Percentiles rank a stretch among this genome's conserved stretches.
Conservation (phyloP, 306 rosid species). For the Gynostemma pentaphyllum region DNA sequence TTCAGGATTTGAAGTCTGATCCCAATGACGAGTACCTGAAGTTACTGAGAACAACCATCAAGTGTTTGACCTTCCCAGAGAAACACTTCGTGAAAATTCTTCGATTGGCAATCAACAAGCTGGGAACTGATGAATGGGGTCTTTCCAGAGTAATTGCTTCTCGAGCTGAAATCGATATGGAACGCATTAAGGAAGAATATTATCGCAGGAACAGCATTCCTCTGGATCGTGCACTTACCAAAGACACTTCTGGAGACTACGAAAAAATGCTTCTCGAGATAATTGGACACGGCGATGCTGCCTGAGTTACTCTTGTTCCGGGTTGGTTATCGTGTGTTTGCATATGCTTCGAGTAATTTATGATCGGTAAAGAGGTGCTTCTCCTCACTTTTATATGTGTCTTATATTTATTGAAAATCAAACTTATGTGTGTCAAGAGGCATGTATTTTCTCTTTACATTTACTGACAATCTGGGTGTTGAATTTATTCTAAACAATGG, state of each 20-base stretch:
- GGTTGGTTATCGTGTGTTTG: too few species aligned
- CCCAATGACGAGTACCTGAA: conserved; percentile 53
- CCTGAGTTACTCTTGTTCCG: conserved; percentile 20
- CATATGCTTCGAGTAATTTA: too few species aligned
- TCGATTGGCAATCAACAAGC: conserved; percentile 52
- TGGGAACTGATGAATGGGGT: conserved; percentile 74
- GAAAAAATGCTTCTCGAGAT: conserved; percentile 60
- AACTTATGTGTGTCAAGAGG: too few species aligned
- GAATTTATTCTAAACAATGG: too few species aligned
- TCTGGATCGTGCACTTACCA: conserved; percentile 43
- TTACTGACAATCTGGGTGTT: too few species aligned
- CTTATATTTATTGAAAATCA: too few species aligned
- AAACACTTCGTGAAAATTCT: conserved; percentile 53
- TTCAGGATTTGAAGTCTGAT: conserved; percentile 73
- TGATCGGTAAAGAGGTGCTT: too few species aligned
- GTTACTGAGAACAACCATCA: conserved; percentile 49
- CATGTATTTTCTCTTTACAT: too few species aligned
- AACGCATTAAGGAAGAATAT: conserved; percentile 63
- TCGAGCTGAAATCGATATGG: conserved; percentile 79
- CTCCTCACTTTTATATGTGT: too few species aligned
- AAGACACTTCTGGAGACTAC: conserved; percentile 68
- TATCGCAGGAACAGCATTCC: conserved; percentile 68
- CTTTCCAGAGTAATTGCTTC: conserved; percentile 76
- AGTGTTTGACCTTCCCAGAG: conserved; percentile 63
- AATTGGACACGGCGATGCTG: conserved; percentile 39